Percentiles rank a stretch among this genome's conserved stretches.
Conservation (phyloP, 108 stramenopile species). For the Nannochloropsis granulata region DNA sequence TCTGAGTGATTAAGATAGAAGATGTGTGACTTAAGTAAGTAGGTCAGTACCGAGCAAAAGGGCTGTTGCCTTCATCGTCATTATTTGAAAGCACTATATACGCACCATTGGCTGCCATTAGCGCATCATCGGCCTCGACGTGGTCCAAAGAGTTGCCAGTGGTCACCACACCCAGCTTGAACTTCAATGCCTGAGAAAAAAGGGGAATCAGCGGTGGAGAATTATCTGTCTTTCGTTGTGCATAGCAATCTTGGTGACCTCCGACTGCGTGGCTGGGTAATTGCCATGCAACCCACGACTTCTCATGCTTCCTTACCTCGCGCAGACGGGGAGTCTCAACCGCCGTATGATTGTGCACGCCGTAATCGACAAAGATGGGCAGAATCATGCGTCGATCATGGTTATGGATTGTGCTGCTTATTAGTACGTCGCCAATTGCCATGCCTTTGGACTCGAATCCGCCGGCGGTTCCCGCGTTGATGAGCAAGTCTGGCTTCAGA, state of each 20-base stretch:
- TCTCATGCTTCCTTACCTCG: background rate
- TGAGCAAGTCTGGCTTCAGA: constrained; percentile 48
- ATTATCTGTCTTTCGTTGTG: background rate
- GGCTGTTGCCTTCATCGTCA: too few relatives aligned
- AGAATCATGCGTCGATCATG: constrained; percentile 93
- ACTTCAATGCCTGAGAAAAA: constrained; percentile 21
- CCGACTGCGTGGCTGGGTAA: background rate
- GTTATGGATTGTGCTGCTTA: constrained; percentile 66
- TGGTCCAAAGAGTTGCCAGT: constrained; percentile 81
- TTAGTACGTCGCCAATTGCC: constrained; percentile 72
- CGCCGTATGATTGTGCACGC: constrained; percentile 48
- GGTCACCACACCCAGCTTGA: constrained; percentile 70
- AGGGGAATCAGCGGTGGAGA: background rate
- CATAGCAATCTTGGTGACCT: background rate
- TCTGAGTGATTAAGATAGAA: constrained; percentile 12
- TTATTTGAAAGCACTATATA: background rate
- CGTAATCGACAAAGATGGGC: constrained; percentile 70
- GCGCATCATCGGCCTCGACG: constrained; percentile 51
- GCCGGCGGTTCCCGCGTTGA: constrained; percentile 93
- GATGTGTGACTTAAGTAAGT: background rate
- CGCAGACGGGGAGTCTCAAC: constrained; percentile 38
- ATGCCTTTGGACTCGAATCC: constrained; percentile 77
- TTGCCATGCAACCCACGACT: background rate
- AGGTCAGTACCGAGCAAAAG: background rate
- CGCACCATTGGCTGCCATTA: constrained; percentile 47